Base-by-base conservation (phyloP, 2,329 filamentous ascomycete species). In the Scedosporium apiospermum region DNA sequence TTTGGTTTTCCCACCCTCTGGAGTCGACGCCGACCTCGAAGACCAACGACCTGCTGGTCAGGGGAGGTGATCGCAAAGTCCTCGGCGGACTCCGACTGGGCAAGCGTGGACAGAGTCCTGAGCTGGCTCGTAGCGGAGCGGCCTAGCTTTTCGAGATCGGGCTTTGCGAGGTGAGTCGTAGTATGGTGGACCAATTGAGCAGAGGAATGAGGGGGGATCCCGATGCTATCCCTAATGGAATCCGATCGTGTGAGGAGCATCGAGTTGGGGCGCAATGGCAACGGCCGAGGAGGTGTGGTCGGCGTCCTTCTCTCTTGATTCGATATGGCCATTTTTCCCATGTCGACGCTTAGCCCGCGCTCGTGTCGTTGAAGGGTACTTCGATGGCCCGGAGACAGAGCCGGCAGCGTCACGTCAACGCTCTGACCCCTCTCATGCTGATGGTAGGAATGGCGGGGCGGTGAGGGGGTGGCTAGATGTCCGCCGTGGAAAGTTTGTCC, bases 101-200 rank as follows among this genome's bases (percentile, higher is more conserved):
- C 90, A 66, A 96, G 84, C 68, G 87, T 89, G 6, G 93, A 96
- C 44, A 98, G 79, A 0, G 91, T 93, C 53, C 93, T 88, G 23
- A 99, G 82, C 73, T 99, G 91, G 63, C 89, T 88, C 1, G 95
- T 98, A 0, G 93, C 90, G 0, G 95, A 98, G 68, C 90, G 90
- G 63, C 93, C 89, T 18, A 99, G 80, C 41, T 85, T 88, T 72
- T 92, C 85, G 10, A 98, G 80, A 66, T 97, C 92, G 2, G 90
- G 88, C 0, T 84, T 80, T 6, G 80, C 82, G 16, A 92, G 77
- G 67, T 69, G 74, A 64, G 72, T 75, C 70, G 69, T 76, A 73
- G 64, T 75, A 71, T 26, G 76, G 60, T 57, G 75, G 66, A 65
- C 72, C 65, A 65, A 73, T 65, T 62, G 74, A 60, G 68, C 71